Conservation (phyloP, 176 grass and related monocot genomes). For the Saccharum officinarum region DNA sequence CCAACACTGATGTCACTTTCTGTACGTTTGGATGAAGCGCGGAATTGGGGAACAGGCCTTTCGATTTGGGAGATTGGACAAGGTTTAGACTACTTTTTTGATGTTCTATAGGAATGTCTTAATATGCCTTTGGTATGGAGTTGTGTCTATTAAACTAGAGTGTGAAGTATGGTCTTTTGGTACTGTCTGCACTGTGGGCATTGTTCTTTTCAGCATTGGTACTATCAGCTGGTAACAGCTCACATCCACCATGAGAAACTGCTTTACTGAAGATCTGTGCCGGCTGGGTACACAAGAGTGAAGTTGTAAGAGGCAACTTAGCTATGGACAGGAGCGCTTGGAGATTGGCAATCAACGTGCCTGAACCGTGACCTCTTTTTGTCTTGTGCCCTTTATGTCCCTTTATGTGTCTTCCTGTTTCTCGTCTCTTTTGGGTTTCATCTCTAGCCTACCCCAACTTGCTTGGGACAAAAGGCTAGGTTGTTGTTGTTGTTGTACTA, state of each 20-base stretch:
- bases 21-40: conserved; percentile 67
- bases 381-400: no score
- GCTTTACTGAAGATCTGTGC: neutral
- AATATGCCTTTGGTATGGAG: neutral
- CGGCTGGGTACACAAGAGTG: neutral
- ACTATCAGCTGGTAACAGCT: conserved; percentile 16
- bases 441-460: no score
- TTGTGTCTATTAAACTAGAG: neutral
- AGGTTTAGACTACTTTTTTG: conserved; percentile 93
- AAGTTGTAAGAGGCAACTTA: conserved; percentile 8
- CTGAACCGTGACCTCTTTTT: no score
- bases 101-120: conserved; percentile 59
- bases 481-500: no score
- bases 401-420: no score
- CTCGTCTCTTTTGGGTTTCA: no score
- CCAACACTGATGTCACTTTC: conserved; percentile 77
- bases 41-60: conserved; percentile 63
- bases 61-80: conserved; percentile 96
- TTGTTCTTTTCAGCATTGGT: conserved; percentile 25
- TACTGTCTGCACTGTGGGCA: neutral
- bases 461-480: no score
- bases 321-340: no score
- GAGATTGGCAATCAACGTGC: no score
- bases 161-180: conserved; percentile 8
- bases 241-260: conserved; percentile 20